phyloP scores from a whole-genome alignment of 2,329 filamentous ascomycete genomes.

The Fusarium citri region DNA sequence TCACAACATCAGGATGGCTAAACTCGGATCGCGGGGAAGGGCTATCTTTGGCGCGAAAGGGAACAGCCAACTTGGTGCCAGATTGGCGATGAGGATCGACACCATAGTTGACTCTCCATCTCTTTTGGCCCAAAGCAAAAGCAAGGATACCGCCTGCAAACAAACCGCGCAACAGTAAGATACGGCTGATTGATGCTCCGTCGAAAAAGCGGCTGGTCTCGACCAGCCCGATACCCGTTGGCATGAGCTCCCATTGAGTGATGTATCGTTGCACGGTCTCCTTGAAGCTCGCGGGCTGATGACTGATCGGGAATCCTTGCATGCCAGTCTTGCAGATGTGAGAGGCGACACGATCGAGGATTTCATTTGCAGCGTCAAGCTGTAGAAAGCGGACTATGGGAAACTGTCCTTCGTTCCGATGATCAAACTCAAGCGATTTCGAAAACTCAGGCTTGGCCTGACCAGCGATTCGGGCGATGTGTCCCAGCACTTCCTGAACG shows the following conservation, averaged over 20 bases:
- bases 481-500: constrained; percentile 54
- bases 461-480: constrained; percentile 54
- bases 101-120: constrained; percentile 75
- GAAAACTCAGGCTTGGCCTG: constrained; percentile 10
- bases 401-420: constrained; percentile 55
- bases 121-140: constrained; percentile 68
- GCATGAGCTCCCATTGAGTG: constrained; percentile 46
- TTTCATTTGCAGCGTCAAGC: constrained; percentile 39
- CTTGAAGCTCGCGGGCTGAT: constrained; percentile 48
- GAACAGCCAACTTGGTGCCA: constrained; percentile 70
- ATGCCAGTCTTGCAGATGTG: constrained; percentile 59
- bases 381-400: constrained; percentile 62
- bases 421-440: neutral
- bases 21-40: constrained; percentile 73
- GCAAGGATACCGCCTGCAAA: constrained; percentile 64
- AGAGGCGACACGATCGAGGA: constrained; percentile 52
- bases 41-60: constrained; percentile 73
- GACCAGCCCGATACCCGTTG: constrained; percentile 49
- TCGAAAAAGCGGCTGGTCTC: constrained; percentile 43
- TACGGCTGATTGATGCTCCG: accelerated
- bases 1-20: constrained; percentile 74
- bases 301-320: constrained; percentile 55
- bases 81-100: constrained; percentile 62
- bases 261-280: constrained; percentile 59
- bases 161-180: constrained; percentile 61